These are phyloP conservation scores for Trypanosomatidae sp. DNA, from an alignment of 208 protist species.

Conservation along the genomic window DNA sequence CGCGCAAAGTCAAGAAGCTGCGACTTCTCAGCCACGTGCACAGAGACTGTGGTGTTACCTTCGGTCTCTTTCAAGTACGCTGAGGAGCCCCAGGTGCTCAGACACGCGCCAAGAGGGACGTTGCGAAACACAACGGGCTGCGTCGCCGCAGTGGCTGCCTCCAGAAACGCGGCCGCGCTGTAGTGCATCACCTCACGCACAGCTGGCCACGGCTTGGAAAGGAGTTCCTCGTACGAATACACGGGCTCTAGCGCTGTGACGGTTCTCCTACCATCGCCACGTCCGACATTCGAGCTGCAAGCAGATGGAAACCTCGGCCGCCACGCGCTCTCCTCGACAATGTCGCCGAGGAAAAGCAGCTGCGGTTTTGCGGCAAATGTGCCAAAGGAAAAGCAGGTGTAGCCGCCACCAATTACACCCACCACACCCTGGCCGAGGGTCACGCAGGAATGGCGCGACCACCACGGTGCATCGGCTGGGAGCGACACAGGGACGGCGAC, in stretches of 20 bases:
- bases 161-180: constrained; percentile 40
- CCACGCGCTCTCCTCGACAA: constrained; percentile 18
- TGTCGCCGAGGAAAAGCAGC: constrained; percentile 45
- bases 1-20: constrained; percentile 88
- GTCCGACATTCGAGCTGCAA: not conserved
- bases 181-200: constrained; percentile 45
- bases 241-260: not conserved
- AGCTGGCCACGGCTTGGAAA: constrained; percentile 29
- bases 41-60: constrained; percentile 57
- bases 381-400: constrained; percentile 91
- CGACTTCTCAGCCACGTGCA: constrained; percentile 66
- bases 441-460: constrained; percentile 68
- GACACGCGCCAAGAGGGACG: constrained; percentile 60
- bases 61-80: constrained; percentile 60
- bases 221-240: constrained; percentile 18
- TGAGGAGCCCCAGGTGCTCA: constrained; percentile 48
- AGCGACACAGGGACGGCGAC: constrained; percentile 16
- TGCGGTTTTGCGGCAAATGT: constrained; percentile 69
- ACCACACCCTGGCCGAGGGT: constrained; percentile 54
- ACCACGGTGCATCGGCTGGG: constrained; percentile 44
- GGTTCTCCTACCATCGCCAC: not conserved
- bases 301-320: not conserved
- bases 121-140: constrained; percentile 71
- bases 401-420: constrained; percentile 75
- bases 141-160: constrained; percentile 22